These are phyloP conservation scores for Fraxinus dipetala DNA, from an alignment of 305 asterid species.

Conservation along the genomic window DNA sequence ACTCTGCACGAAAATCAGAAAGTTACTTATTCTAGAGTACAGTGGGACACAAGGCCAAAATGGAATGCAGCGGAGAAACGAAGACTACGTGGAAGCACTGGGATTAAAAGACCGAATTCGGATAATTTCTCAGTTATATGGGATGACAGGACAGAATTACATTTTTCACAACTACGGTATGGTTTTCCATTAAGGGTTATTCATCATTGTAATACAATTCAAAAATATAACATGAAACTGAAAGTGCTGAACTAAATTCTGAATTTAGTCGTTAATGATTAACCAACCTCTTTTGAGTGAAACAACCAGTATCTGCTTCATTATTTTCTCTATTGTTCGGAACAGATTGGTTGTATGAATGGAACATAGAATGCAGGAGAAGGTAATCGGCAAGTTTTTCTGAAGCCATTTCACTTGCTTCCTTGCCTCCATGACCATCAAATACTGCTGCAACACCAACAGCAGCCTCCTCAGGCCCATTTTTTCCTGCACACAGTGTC, in stretches of 20 bases:
- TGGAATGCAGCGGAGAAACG: no score
- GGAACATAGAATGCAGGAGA: constrained; percentile 43
- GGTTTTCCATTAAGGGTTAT: background rate
- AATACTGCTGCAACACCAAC: constrained; percentile 66
- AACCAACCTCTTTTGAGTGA: constrained; percentile 28
- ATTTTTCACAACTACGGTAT: background rate
- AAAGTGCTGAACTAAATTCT: background rate
- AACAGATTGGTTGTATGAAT: constrained; percentile 36
- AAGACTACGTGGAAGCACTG: no score
- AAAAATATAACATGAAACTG: background rate
- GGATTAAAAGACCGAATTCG: no score
- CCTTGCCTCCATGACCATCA: constrained; percentile 82
- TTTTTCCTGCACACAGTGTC: constrained; percentile 32
- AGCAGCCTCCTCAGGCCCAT: constrained; percentile 32
- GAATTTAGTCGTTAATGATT: constrained; percentile 1
- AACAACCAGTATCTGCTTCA: constrained; percentile 12
- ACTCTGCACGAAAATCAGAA: background rate
- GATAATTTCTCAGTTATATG: background rate
- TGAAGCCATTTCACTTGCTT: constrained; percentile 79
- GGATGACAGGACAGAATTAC: background rate
- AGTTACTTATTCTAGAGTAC: background rate
- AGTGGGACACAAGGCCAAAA: background rate
- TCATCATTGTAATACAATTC: background rate
- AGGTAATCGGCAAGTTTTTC: constrained; percentile 46
- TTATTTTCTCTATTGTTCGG: constrained; percentile 27